Evolutionary conservation across 2,329 filamentous ascomycete genomes (phyloP).

Genomic region (Claviceps maximensis): DNA sequence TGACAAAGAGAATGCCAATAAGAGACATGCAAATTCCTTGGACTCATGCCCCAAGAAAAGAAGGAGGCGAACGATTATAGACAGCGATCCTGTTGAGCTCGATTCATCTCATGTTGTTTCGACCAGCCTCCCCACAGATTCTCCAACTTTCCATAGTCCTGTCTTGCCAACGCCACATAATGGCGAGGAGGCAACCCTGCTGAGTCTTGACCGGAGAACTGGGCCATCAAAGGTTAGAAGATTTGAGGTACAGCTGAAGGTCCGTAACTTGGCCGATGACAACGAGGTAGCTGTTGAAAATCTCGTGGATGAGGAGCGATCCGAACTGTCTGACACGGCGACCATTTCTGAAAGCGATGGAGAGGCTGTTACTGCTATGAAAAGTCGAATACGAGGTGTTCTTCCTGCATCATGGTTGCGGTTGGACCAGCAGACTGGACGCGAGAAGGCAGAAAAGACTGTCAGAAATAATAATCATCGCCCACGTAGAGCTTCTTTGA

Average conservation of each 20-base stretch:
- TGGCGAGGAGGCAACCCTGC: not conserved
- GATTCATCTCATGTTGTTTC: not conserved
- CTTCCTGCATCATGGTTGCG: slow-evolving; percentile 56
- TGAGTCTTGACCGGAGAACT: not conserved
- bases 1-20: slow-evolving; percentile 8
- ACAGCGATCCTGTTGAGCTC: slow-evolving; percentile 19
- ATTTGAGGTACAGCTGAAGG: not conserved
- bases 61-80: slow-evolving; percentile 16
- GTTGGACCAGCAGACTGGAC: slow-evolving; percentile 35
- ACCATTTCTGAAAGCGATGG: slow-evolving; percentile 26
- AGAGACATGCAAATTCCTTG: slow-evolving; percentile 13
- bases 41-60: slow-evolving; percentile 18
- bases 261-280: not conserved
- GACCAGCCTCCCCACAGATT: not conserved
- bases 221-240: not conserved
- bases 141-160: not conserved
- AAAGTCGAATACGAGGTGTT: slow-evolving; percentile 42
- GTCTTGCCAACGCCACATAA: not conserved
- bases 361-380: slow-evolving; percentile 26
- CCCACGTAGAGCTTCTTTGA: slow-evolving; percentile 22
- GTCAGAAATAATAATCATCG: slow-evolving; percentile 14
- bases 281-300: not conserved
- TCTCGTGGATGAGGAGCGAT: not conserved
- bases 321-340: slow-evolving; percentile 10
- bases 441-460: slow-evolving; percentile 18